Base-by-base conservation (phyloP, 2,329 filamentous ascomycete species). In the Parafenestella ontariensis region DNA sequence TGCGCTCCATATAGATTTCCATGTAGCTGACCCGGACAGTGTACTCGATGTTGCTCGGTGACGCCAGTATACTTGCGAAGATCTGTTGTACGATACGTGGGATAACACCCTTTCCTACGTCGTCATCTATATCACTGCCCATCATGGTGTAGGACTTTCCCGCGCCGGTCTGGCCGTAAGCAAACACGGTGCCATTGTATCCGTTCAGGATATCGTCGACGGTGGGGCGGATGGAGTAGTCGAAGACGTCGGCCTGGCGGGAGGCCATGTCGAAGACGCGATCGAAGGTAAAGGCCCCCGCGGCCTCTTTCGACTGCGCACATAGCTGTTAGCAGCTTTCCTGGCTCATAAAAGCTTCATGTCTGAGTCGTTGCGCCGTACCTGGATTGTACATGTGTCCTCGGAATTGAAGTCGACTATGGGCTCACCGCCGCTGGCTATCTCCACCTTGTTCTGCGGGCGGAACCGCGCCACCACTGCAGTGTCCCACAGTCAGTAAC, bases 141-240 rank as follows among this genome's bases (percentile, higher is more conserved):
- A 96, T 96, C 95, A 99, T 99, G 48, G 95, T 98, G 76, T 96
- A 98, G 20, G 95, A 98, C 83, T 99, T 99, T 82, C 95, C 95
- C 11, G 94, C 93, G 77, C 95, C 95, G 0, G 95, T 99, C 83
- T 98, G 95, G 64, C 95, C 95, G 76, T 99, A 99, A 60, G 95
- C 95, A 71, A 99, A 98, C 66, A 99, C 94, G 13, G 94, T 98
- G 74, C 94, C 95, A 81, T 99, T 99, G 85, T 99, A 99, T 63
- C 95, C 95, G 79, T 98, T 96, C 64, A 99, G 85, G 66, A 99
- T 97, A 76, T 98, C 95, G 80, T 98, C 94, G 66, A 99, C 95
- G 18, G 95, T 98, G 23, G 91, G 87, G 62, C 90, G 89, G 77
- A 99, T 98, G 37, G 95, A 98, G 81, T 95, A 99, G 78, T 98